Conservation (phyloP, 805 yeast species). For the Kuraishia hungarica region DNA sequence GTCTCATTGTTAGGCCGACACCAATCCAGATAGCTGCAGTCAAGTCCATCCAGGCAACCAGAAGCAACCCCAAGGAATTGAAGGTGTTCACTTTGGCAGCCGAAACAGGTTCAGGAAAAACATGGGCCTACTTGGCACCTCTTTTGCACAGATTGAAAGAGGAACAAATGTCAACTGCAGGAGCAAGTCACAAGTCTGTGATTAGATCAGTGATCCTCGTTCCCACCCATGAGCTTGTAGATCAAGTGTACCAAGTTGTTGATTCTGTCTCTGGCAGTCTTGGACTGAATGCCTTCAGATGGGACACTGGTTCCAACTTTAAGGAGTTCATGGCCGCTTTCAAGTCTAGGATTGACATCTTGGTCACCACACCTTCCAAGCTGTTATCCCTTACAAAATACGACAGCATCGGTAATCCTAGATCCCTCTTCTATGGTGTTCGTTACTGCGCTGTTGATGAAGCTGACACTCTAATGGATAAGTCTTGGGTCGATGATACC, state of each 20-base stretch:
- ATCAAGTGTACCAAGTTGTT: constrained; percentile 56
- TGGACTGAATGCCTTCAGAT: constrained; percentile 40
- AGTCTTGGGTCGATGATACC: constrained; percentile 65
- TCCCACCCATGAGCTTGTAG: constrained; percentile 85
- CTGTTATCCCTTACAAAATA: constrained; percentile 27
- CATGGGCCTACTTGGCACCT: constrained; percentile 84
- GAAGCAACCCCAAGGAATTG: constrained; percentile 25
- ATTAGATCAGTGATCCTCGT: constrained; percentile 70
- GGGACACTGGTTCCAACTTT: constrained; percentile 57
- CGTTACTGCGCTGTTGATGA: constrained; percentile 75
- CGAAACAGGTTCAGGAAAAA: constrained; percentile 96
- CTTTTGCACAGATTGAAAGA: constrained; percentile 60
- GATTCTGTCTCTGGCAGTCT: constrained; percentile 24
- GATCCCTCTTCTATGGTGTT: constrained; percentile 33
- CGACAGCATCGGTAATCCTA: constrained; percentile 21
- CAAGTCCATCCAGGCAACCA: constrained; percentile 39
- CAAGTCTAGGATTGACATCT: constrained; percentile 56
- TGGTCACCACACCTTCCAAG: constrained; percentile 83
- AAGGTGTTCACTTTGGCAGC: constrained; percentile 80
- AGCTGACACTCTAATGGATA: constrained; percentile 87
- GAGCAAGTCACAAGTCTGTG: constrained; percentile 32
- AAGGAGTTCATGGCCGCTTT: constrained; percentile 38
- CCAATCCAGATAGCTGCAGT: constrained; percentile 80
- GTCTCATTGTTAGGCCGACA: constrained; percentile 46
- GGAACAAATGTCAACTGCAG: constrained; percentile 33